phyloP scores from a whole-genome alignment of 192 early-diverging fungal genomes.

The Podila clonocystis region DNA sequence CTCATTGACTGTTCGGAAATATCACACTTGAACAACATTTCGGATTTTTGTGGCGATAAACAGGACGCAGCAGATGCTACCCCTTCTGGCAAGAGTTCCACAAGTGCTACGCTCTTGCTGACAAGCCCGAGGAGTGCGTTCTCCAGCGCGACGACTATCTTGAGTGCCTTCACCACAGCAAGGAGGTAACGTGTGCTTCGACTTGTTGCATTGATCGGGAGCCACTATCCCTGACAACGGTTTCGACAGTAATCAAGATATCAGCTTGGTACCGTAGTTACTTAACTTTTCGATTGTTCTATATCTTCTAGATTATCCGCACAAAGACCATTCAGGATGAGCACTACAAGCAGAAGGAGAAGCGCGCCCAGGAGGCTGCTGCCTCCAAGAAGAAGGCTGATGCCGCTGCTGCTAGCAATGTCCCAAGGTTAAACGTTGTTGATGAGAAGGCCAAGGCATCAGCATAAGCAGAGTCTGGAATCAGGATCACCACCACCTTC shows the following conservation, averaged over 20 bases:
- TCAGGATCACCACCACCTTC: no score
- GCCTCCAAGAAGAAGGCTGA: slow-evolving; percentile 58
- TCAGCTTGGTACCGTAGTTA: background rate
- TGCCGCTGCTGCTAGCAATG: slow-evolving; percentile 60
- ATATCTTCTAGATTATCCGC: slow-evolving; percentile 57
- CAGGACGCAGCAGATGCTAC: slow-evolving; percentile 93
- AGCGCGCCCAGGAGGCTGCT: slow-evolving; percentile 53
- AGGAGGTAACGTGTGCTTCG: slow-evolving; percentile 73
- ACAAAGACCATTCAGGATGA: slow-evolving; percentile 62
- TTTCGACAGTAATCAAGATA: no score
- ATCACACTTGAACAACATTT: background rate
- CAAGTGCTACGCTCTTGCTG: slow-evolving; percentile 90
- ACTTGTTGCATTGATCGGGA: no score
- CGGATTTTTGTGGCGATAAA: background rate
- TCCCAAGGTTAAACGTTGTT: slow-evolving; percentile 62
- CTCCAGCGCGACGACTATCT: slow-evolving; percentile 91
- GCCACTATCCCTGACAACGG: no score
- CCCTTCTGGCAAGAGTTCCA: slow-evolving; percentile 97
- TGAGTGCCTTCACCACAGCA: slow-evolving; percentile 96
- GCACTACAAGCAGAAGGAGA: slow-evolving; percentile 60
- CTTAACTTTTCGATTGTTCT: background rate
- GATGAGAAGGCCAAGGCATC: slow-evolving; percentile 54
- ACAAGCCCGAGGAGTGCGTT: slow-evolving; percentile 79
- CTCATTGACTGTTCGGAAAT: background rate
- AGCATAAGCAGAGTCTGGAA: background rate